Evolutionary conservation across 805 yeast genomes (phyloP), one percentile per base, ranked within the genome.

Genomic region (Blastobotrys terrestris): DNA sequence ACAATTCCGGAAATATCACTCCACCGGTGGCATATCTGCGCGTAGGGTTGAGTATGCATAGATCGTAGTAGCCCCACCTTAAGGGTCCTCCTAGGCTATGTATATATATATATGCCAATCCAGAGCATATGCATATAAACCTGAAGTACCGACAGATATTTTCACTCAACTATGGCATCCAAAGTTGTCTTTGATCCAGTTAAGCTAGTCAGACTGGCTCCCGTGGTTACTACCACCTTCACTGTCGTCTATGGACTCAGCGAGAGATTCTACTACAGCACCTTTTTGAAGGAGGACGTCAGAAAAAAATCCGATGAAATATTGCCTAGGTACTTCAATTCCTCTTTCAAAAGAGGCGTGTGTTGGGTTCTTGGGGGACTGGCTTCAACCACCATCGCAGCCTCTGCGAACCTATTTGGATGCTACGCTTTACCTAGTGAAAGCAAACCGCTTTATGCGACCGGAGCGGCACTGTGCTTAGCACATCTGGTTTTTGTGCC

Each of bases 401-500:
- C 35, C 5, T 5, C 11, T 5, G 35, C 35, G 35, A 26, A 26
- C 35, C 35, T 26, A 26, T 26, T 26, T 11, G 35, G 35, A 26
- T 6, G 8, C 35, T 26, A 26, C 35, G 35, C 35, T 5, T 26
- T 26, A 11, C 8, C 35, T 26, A 26, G 11, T 6, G 35, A 26
- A 26, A 26, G 11, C 35, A 26, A 26, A 26, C 35, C 35, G 35
- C 35, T 26, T 11, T 26, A 26, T 26, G 5, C 11, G 8, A 11
- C 35, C 35, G 45, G 45, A 11, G 11, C 35, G 18, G 49, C 22
- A 4, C 31, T 31, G 15, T 15, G 43, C 6, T 5, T 46, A 13
- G 49, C 41, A 7, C 49, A 46, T 39, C 35, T 31, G 13, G n/a
- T 31, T 4, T 46, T 46, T 31, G 49, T 46, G 6, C 49, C 49